Conservation (phyloP, 306 rosid species). For the Acacia melanoxylon region DNA sequence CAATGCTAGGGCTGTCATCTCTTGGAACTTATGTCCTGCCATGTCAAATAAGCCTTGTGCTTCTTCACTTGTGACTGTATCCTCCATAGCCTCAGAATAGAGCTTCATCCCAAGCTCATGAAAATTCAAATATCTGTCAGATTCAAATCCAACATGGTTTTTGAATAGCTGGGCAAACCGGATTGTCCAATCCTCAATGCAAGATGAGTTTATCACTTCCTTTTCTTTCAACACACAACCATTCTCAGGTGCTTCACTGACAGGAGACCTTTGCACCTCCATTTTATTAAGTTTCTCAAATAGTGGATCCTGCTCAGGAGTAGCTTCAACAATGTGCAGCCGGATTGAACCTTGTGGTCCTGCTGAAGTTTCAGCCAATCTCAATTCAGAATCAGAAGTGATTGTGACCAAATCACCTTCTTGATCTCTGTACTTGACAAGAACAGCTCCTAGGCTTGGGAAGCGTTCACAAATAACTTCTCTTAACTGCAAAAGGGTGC, state of each 20-base stretch:
- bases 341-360: constrained; percentile 55
- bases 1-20: constrained; percentile 65
- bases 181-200: constrained; percentile 71
- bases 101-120: constrained; percentile 68
- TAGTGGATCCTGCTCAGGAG: constrained; percentile 59
- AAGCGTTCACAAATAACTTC: constrained; percentile 53
- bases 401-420: constrained; percentile 78
- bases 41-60: constrained; percentile 59
- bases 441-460: constrained; percentile 54
- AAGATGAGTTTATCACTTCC: constrained; percentile 45
- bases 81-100: constrained; percentile 80
- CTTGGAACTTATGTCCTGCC: constrained; percentile 68
- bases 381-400: constrained; percentile 58
- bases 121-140: constrained; percentile 60
- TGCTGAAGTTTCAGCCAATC: constrained; percentile 60
- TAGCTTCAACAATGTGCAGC: constrained; percentile 58
- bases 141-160: constrained; percentile 63
- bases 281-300: constrained; percentile 37
- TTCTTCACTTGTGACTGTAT: constrained; percentile 69
- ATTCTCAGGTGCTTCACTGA: constrained; percentile 35
- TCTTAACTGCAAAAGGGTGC: constrained; percentile 58
- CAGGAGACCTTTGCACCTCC: constrained; percentile 10
- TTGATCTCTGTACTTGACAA: constrained; percentile 64
- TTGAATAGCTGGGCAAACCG: constrained; percentile 62
- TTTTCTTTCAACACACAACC: constrained; percentile 37